phyloP scores from a whole-genome alignment of 2,329 filamentous ascomycete species.

The Alternaria dauci region DNA sequence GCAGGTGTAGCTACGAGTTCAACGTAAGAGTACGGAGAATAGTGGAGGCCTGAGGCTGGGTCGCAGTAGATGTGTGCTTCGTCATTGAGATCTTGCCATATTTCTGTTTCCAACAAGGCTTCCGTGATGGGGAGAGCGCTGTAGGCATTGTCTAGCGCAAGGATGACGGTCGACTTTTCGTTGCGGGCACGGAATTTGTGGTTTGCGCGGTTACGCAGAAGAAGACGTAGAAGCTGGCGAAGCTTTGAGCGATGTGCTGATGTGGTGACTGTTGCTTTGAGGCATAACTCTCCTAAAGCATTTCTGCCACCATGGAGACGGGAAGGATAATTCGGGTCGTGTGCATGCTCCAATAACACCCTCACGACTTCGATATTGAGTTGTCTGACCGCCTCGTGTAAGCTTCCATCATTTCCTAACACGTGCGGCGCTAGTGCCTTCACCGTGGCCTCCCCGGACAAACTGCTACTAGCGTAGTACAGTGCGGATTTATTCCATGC shows the following conservation, averaged over 20 bases:
- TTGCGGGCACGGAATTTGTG: slow-evolving; percentile 62
- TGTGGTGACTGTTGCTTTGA: slow-evolving; percentile 61
- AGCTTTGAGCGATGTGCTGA: slow-evolving; percentile 38
- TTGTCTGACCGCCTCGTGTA: slow-evolving; percentile 70
- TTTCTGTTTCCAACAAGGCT: slow-evolving; percentile 67
- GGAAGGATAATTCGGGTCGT: slow-evolving; percentile 72
- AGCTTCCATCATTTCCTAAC: slow-evolving; percentile 69
- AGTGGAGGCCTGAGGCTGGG: slow-evolving; percentile 61
- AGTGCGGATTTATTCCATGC: slow-evolving; percentile 66
- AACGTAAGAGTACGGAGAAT: slow-evolving; percentile 72
- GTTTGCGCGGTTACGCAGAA: slow-evolving; percentile 67
- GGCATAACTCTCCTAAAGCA: slow-evolving; percentile 70
- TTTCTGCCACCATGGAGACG: slow-evolving; percentile 69
- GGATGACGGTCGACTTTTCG: slow-evolving; percentile 66
- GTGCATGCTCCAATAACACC: slow-evolving; percentile 65
- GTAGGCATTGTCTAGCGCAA: slow-evolving; percentile 65
- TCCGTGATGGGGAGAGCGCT: slow-evolving; percentile 65
- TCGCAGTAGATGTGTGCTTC: slow-evolving; percentile 57
- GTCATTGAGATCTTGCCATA: slow-evolving; percentile 72
- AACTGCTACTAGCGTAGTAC: slow-evolving; percentile 66
- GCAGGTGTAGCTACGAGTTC: slow-evolving; percentile 36
- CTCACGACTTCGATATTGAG: slow-evolving; percentile 66
- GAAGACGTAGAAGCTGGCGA: slow-evolving; percentile 61
- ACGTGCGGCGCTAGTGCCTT: slow-evolving; percentile 64
- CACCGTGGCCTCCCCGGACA: slow-evolving; percentile 36